Conservation (phyloP, 192 early-diverging fungal genomes). For the Coemansia sp. region DNA sequence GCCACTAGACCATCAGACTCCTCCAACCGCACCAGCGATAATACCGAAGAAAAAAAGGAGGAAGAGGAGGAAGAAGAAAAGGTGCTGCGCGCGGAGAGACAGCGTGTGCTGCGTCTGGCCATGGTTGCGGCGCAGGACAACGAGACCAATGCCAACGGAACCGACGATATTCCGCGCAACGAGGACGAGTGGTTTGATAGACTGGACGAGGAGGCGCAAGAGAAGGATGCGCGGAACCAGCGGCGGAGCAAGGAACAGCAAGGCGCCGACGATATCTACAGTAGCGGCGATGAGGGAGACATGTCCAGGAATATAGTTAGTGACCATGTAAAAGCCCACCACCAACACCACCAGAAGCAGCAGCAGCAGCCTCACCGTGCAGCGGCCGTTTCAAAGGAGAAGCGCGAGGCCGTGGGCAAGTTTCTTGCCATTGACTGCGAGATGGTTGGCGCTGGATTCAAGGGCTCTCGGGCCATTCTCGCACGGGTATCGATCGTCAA, state of each 20-base stretch:
- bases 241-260: conserved; percentile 12
- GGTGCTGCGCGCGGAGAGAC: conserved; percentile 16
- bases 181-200: conserved; percentile 38
- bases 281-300: conserved; percentile 22
- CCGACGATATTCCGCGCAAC: conserved; percentile 25
- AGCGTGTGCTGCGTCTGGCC: conserved; percentile 34
- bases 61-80: conserved; percentile 2
- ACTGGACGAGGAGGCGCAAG: conserved; percentile 22
- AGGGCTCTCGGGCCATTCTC: conserved; percentile 79
- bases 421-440: conserved; percentile 98
- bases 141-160: conserved; percentile 7
- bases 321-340: conserved; percentile 8
- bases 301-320: conserved; percentile 19
- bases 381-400: conserved; percentile 17
- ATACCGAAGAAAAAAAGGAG: neutral
- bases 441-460: conserved; percentile 95
- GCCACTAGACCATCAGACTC: no score
- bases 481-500: conserved; percentile 94
- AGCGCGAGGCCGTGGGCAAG: conserved; percentile 64
- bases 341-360: neutral
- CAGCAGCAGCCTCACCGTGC: neutral
- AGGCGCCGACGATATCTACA: conserved; percentile 19
- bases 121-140: conserved; percentile 25
- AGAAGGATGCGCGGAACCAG: neutral
- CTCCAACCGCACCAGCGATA: neutral